phyloP scores from a whole-genome alignment of 2,329 filamentous ascomycete genomes.

The Setomelanomma holmii region DNA sequence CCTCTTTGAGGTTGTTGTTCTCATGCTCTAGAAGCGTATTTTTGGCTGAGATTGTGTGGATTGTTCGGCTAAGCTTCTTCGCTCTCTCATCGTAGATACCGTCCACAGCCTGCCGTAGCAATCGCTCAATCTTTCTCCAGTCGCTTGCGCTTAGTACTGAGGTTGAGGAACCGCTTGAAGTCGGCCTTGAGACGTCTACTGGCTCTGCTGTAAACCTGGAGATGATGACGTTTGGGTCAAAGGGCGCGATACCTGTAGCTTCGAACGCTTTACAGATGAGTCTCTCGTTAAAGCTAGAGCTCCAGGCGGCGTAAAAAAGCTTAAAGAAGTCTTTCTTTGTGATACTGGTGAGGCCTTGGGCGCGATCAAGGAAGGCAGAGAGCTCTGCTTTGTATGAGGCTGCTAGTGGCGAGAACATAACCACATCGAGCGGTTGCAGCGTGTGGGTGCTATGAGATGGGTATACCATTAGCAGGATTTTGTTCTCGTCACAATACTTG shows the following conservation, averaged over 20 bases:
- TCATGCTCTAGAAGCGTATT: no score
- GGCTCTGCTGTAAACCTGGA: no score
- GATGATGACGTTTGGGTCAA: constrained; percentile 3
- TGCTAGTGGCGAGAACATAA: background rate
- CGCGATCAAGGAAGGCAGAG: background rate
- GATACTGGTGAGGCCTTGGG: constrained; percentile 5
- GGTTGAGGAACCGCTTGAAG: background rate
- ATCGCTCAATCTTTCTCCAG: constrained; percentile 8
- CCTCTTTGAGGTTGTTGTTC: constrained; percentile 8
- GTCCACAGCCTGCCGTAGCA: background rate
- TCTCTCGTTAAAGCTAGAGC: constrained; percentile 3
- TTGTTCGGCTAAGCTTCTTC: no score
- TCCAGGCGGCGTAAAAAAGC: no score
- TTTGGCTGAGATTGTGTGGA: no score
- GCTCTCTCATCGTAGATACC: no score
- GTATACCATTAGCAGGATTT: constrained; percentile 7
- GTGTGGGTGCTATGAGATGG: constrained; percentile 13
- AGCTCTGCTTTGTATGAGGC: background rate
- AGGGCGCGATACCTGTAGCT: constrained; percentile 7
- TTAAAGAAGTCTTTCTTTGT: no score
- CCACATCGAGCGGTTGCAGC: constrained; percentile 15
- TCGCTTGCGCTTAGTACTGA: constrained; percentile 9
- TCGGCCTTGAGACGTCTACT: background rate
- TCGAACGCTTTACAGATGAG: constrained; percentile 10
- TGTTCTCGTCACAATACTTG: constrained; percentile 6